Conservation (phyloP, 306 rosid species). For the Ormosia semicastrata region DNA sequence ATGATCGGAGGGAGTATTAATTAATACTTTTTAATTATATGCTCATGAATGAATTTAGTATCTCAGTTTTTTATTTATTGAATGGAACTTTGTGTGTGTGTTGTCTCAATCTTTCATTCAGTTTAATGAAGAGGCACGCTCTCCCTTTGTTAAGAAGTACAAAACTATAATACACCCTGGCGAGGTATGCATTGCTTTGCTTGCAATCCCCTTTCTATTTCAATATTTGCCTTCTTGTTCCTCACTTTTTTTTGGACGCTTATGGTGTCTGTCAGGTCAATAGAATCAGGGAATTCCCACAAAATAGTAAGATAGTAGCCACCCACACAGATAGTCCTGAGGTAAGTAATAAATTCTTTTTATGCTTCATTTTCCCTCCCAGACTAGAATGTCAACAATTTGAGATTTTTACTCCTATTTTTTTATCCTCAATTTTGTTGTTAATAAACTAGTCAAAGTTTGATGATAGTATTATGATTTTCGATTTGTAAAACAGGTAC, state of each 20-base stretch:
- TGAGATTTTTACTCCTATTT: not conserved
- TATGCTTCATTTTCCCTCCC: not conserved
- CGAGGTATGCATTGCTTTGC: slow-evolving; percentile 54
- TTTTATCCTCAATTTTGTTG: not conserved
- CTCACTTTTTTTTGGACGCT: not conserved
- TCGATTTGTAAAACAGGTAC: slow-evolving; percentile 50
- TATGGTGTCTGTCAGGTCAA: slow-evolving; percentile 58
- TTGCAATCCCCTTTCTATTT: not conserved
- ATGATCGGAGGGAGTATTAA: too few relatives aligned
- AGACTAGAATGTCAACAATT: not conserved
- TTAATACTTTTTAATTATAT: too few relatives aligned
- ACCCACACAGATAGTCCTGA: slow-evolving; percentile 97
- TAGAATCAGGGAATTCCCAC: slow-evolving; percentile 91
- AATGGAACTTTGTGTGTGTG: not conserved
- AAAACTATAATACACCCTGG: slow-evolving; percentile 97
- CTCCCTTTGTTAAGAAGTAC: slow-evolving; percentile 90
- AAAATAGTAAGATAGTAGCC: slow-evolving; percentile 74
- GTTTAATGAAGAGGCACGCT: slow-evolving; percentile 96
- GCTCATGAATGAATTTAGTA: not conserved
- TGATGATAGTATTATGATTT: not conserved
- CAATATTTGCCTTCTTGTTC: too few relatives aligned
- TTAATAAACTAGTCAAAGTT: not conserved
- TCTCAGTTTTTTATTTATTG: not conserved
- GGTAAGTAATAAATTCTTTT: slow-evolving; percentile 39
- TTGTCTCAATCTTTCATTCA: slow-evolving; percentile 27